Conservation (phyloP, 73 alveolate species). For the Diophrys sp. region DNA sequence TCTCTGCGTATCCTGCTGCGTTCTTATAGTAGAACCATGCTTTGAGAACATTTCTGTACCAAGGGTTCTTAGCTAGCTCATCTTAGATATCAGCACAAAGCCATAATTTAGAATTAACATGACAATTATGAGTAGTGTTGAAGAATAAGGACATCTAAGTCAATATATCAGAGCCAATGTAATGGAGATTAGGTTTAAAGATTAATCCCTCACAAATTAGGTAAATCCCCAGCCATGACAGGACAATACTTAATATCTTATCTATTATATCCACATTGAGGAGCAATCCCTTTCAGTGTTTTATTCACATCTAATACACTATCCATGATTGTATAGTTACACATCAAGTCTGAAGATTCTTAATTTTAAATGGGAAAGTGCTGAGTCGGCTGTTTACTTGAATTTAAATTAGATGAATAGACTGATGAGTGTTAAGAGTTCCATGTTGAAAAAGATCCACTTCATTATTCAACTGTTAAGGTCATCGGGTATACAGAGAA, state of each 20-base stretch:
- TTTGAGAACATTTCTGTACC: not conserved
- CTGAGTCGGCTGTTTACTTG: not conserved
- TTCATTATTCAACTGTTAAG: too few relatives aligned
- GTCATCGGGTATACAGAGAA: too few relatives aligned
- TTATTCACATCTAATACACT: not conserved
- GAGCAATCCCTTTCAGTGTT: not conserved
- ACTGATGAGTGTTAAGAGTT: too few relatives aligned
- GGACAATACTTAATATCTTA: not conserved
- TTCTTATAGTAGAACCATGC: not conserved
- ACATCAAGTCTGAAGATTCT: too few relatives aligned
- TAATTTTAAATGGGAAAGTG: too few relatives aligned
- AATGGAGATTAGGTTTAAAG: too few relatives aligned
- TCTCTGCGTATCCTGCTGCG: not conserved
- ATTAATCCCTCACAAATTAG: too few relatives aligned
- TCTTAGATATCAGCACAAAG: not conserved
- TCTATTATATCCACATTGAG: not conserved
- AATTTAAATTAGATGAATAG: too few relatives aligned
- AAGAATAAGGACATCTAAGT: not conserved
- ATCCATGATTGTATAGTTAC: not conserved
- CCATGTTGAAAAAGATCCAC: too few relatives aligned
- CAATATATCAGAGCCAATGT: not conserved
- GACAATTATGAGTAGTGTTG: not conserved
- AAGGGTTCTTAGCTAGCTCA: not conserved
- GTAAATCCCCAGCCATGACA: not conserved
- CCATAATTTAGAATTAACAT: not conserved